Base-by-base conservation (phyloP, 306 rosid species). In the Vigna nakashimae region DNA sequence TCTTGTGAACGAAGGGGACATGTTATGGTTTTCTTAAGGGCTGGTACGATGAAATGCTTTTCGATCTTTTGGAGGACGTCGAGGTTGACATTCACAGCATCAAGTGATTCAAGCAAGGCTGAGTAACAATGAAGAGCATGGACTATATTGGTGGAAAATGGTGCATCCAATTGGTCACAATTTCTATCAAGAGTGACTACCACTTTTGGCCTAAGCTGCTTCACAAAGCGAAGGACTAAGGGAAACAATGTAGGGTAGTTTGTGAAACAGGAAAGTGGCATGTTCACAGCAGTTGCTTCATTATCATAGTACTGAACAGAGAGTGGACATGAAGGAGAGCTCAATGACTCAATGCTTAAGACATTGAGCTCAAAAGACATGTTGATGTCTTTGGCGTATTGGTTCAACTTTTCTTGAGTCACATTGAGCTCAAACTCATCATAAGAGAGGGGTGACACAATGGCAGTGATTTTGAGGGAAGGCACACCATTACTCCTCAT, bases 1-100 rank as follows among this genome's bases (percentile, higher is more conserved):
- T 86, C 95, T 1, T 69, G 79, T 0, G 79, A 82, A 32, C 55
- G 72, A 26, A 77, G 87, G 85, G 86, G 86, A 14, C 87, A 80
- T 7, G 77, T 42, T 20, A 89, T 82, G 2, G 84, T 80, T 75
- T 88, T 92, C 87, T 92, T 94, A 2, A 94, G 89, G 69, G 90
- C 83, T n/a, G 97, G 96, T 46, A 92, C 94, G 64, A 94, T 78
- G 65, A 89, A 86, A 83, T 84, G 90, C 82, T 85, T 87, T 80
- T 94, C 98, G 0, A 94, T 94, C 88, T 88, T 92, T 69, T 90
- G 93, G 77, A 88, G 87, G 48, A 85, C 80, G 32, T 94, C 97
- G 0, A 81, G 89, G 71, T 84, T 90, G 74, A 85, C 89, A 71
- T 85, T 92, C n/a, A 88, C 91, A 9, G 93, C 98, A 49, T 92